These are phyloP conservation scores for Sclerotinia glacialis DNA, from an alignment of 2,329 filamentous ascomycete species.

Conservation along the genomic window DNA sequence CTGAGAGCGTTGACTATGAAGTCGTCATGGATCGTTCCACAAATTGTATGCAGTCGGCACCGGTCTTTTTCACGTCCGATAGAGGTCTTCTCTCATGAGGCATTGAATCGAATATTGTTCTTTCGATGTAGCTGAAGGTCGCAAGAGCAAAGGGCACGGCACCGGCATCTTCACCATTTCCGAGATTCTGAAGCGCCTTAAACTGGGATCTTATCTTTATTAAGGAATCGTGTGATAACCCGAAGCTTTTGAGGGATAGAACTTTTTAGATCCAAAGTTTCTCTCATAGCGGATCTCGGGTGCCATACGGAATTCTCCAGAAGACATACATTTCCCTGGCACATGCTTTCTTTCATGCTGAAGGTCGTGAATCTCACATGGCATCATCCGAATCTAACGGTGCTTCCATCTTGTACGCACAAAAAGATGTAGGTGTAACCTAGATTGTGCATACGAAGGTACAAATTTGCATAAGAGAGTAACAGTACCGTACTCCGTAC, in stretches of 20 bases:
- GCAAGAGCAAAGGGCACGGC: neutral
- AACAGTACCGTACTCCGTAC: neutral
- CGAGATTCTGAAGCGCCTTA: neutral
- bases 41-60: neutral
- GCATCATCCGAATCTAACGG: no score
- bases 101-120: neutral
- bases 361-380: neutral
- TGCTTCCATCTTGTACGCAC: neutral
- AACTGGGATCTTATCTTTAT: neutral
- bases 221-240: neutral
- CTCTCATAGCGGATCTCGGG: neutral
- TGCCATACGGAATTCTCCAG: neutral
- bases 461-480: neutral
- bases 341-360: neutral
- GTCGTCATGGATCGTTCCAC: neutral
- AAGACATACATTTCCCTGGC: neutral
- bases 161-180: neutral
- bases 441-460: neutral
- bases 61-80: neutral
- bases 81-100: neutral
- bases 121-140: neutral
- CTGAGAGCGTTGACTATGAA: neutral
- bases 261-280: neutral
- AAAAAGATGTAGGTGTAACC: neutral
- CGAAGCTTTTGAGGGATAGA: neutral